Evolutionary conservation across 208 protist genomes (phyloP).

Genomic region (Lotmaria passim): DNA sequence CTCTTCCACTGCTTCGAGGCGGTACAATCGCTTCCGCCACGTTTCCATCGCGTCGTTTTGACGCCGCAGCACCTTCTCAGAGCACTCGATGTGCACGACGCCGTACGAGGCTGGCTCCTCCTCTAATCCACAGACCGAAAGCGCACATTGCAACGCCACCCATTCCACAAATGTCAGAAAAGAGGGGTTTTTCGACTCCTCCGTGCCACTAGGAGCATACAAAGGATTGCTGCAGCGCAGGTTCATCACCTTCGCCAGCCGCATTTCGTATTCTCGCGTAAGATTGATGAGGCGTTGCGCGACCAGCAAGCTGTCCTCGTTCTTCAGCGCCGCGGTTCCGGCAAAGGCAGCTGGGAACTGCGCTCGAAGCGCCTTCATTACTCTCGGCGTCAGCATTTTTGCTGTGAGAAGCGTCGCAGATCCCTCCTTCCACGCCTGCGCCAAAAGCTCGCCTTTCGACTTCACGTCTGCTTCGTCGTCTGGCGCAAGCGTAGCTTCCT

Average conservation of each 20-base stretch:
- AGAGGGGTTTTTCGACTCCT: slow-evolving; percentile 13
- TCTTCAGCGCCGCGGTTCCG: neutral
- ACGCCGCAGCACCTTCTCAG: slow-evolving; percentile 2
- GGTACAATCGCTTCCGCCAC: slow-evolving; percentile 23
- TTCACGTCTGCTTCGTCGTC: neutral
- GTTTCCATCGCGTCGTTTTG: slow-evolving; percentile 17
- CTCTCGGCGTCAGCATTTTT: slow-evolving; percentile 16
- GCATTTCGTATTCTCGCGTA: slow-evolving; percentile 24
- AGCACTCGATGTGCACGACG: slow-evolving; percentile 18
- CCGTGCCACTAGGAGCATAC: neutral
- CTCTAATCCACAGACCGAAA: slow-evolving; percentile 35
- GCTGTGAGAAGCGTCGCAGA: slow-evolving; percentile 8
- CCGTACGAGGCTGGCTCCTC: slow-evolving; percentile 36
- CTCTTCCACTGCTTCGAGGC: slow-evolving; percentile 28
- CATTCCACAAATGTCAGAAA: slow-evolving; percentile 61
- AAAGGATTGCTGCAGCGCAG: slow-evolving; percentile 18
- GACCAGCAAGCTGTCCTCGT: neutral
- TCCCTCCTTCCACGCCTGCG: slow-evolving; percentile 18
- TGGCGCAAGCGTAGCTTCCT: neutral
- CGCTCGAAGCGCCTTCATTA: slow-evolving; percentile 12
- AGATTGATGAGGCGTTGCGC: slow-evolving; percentile 12
- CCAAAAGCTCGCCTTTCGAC: neutral
- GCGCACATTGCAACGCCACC: slow-evolving; percentile 40
- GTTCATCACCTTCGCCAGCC: slow-evolving; percentile 4
- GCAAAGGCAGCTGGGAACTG: slow-evolving; percentile 20